Base-by-base conservation (phyloP, 345 rosid species). In the Orychophragmus violaceus region DNA sequence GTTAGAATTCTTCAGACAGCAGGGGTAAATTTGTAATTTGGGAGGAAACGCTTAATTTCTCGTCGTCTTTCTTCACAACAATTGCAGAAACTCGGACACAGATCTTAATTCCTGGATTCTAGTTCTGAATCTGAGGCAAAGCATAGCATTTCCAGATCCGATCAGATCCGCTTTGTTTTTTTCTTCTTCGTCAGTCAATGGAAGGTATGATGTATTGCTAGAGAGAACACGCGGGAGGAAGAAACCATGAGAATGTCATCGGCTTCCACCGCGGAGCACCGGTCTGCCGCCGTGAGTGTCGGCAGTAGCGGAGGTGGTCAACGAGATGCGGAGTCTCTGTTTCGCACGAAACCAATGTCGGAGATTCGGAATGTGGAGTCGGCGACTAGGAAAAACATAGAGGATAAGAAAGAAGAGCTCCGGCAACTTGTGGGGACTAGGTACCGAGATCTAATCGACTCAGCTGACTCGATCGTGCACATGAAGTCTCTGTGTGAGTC, bases 341-440 rank as follows among this genome's bases (percentile, higher is more conserved):
- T 93, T 80, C 88, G 91, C 11, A 5, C 91, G 41, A 90, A 88
- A 53, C 82, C 90, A 17, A 87, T 90, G 24, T 59, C 85, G 27
- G 89, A 90, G 77, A 90, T 94, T 74, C 90, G 96, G 11, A 87
- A 68, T 64, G 89, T 79, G 66, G 97, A 90, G 76, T 72, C 85
- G 55, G 55, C 78, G 44, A 85, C 96, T 33, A 79, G 80, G 59
- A 84, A 84, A 29, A 96, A 90, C 85, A 86, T 90, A 78, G 84
- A 89, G 62, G 85, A 87, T 68, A 93, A 93, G 87, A 84, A 85
- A 78, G 96, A 90, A 79, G 98, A 93, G 87, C 93, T 93, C 51
- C 86, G 96, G 19, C 97, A 85, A 45, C 79, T 93, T 50, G 91
- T 93, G 0, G 98, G 96, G 58, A 90, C 85, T 77, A 80, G 96